These are phyloP conservation scores for Phytophthora sp. DNA, from an alignment of 352 stramenopile species.

Conservation along the genomic window DNA sequence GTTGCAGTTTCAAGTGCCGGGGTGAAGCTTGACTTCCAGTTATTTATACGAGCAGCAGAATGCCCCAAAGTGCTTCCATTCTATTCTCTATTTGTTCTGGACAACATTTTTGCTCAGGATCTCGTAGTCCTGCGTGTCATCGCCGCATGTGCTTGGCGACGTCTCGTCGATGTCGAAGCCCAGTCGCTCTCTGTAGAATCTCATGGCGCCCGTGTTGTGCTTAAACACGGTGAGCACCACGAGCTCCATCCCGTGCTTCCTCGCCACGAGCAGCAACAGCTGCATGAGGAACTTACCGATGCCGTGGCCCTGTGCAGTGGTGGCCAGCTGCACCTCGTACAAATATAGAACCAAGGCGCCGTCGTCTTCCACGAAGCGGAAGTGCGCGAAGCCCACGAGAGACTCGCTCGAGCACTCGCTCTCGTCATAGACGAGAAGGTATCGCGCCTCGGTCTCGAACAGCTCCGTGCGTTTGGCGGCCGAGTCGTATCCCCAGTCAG, in stretches of 20 bases:
- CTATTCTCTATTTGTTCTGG: slow-evolving; percentile 26
- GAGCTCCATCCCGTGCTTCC: slow-evolving; percentile 84
- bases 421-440: slow-evolving; percentile 69
- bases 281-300: slow-evolving; percentile 93
- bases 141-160: slow-evolving; percentile 84
- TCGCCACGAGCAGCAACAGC: slow-evolving; percentile 84
- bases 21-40: no score
- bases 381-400: slow-evolving; percentile 86
- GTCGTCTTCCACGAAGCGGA: slow-evolving; percentile 94
- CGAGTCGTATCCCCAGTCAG: slow-evolving; percentile 91
- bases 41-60: slow-evolving; percentile 23
- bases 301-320: slow-evolving; percentile 65
- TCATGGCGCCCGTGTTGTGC: slow-evolving; percentile 81
- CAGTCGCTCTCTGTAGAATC: slow-evolving; percentile 91
- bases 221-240: slow-evolving; percentile 96
- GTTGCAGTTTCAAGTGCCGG: neutral
- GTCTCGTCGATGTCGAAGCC: slow-evolving; percentile 91
- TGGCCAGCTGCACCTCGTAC: slow-evolving; percentile 93
- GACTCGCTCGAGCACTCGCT: slow-evolving; percentile 51
- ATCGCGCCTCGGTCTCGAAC: slow-evolving; percentile 85
- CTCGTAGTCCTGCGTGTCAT: slow-evolving; percentile 81
- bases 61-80: slow-evolving; percentile 30
- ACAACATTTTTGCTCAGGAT: slow-evolving; percentile 81
- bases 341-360: slow-evolving; percentile 91
- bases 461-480: slow-evolving; percentile 86